Evolutionary conservation across 2,329 filamentous ascomycete species (phyloP), one percentile per base, ranked within the genome.

Genomic region (Aspergillus ochraceoroseus): DNA sequence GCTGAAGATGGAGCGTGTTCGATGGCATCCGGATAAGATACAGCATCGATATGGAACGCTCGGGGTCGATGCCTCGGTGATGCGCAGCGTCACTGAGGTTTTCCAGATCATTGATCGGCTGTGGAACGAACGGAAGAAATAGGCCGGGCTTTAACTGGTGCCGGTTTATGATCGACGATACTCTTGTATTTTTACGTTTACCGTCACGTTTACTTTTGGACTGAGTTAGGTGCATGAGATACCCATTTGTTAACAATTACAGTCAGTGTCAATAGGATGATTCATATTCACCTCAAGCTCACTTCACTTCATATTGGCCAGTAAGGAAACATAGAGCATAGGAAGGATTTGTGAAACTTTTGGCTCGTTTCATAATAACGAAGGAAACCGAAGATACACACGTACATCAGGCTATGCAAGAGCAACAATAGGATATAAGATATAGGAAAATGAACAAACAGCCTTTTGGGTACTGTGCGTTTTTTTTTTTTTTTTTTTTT

Each of bases 1-100:
- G 4, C 71, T 96, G 37, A 95, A 94, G 65, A 70, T 79, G 4
- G 92, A 98, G 70, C 79, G 92, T 36, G 82, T 96, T 12, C 76
- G 88, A 11, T 98, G 92, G 92, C 92, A 98, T 70, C 92, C 92
- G 3, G 92, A 98, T 67, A 98, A 96, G 72, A 85, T 96, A 41
- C 87, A 95, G 70, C 92, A 95, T 67, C 79, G 81, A 38, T 82
- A 94, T 45, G 86, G 87, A 2, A 79, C 77, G 0, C 70, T 78
- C 44, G 71, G 73, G 9, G 79, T 94, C 33, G 83, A 89, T 32
- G 74, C 79, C 15, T 74, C 74, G 3, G 79, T 85, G 2, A 82
- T 94, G 74, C 80, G 79, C 58, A 75, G 80, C 38, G 85, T 95
- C 28, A 98, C 90, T 7, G 84, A 85, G 5, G 82, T 95, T 7